Base-by-base conservation (phyloP, 1,139 yeast genomes). In the Dujonia santamariae region DNA sequence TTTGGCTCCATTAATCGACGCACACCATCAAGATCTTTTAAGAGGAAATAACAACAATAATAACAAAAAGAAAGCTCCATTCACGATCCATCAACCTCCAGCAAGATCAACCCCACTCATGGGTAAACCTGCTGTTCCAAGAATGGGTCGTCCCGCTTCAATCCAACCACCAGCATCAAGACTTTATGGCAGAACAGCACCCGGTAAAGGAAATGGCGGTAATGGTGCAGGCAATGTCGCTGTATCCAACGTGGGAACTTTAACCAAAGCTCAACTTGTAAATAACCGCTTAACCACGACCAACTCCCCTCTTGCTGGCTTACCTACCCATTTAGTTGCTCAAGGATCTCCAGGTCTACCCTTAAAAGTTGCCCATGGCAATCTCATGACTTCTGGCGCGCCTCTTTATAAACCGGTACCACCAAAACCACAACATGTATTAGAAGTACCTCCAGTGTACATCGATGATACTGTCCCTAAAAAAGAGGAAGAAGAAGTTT, bases 121-220 rank as follows among this genome's bases (percentile, higher is more conserved):
- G 68, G 72, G 72, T 1, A 64, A 61, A 37, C 64, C 67, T 3
- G 59, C 59, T 0, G 46, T 51, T 4, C 69, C 69, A 12, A 46
- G 69, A 37, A 66, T 66, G 72, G 72, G 72, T 1, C 63, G 62
- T 37, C 67, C 69, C 1, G 75, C 75, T n/a, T 58, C 71, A 12
- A 67, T 68, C 16, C 75, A 68, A 42, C 75, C 75, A 5, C 71
- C 73, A 3, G 56, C 68, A 9, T 61, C 67, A 33, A 50, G 69
- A 33, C 40, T 62, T 11, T 67, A 67, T 42, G 61, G 53, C 15
- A 46, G 61, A 28, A 37, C 39, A 18, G 28, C 38, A 7, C 7
- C 37, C 4, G 9, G 30, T 9, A 17, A 18, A 12, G 23, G 23
- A 6, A 15, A 17, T 11, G 7, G 15, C 14, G 6, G 9, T n/a